These are phyloP conservation scores for Exophiala aquamarina DNA, from an alignment of 2,329 filamentous ascomycete species.

Conservation along the genomic window DNA sequence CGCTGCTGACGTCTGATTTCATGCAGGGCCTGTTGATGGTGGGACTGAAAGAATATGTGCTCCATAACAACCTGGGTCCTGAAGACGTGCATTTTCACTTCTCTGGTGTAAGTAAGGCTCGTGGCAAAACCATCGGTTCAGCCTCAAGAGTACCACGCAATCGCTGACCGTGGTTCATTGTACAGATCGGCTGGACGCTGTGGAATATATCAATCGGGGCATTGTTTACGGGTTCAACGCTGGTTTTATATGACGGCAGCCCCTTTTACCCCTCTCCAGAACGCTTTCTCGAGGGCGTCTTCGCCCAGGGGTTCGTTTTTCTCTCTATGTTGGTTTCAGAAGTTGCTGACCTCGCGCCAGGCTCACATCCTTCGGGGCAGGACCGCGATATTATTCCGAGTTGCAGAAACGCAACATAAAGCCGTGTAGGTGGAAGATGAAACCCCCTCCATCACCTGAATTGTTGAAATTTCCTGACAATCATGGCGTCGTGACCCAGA, in stretches of 20 bases:
- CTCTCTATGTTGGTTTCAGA: no score
- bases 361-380: slow-evolving; percentile 10
- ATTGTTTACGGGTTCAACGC: slow-evolving; percentile 59
- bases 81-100: slow-evolving; percentile 46
- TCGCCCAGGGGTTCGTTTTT: background rate
- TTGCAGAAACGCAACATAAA: slow-evolving; percentile 8
- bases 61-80: slow-evolving; percentile 49
- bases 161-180: no score
- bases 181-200: slow-evolving; percentile 41
- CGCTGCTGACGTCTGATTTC: no score
- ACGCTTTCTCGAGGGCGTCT: slow-evolving; percentile 52
- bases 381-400: slow-evolving; percentile 13
- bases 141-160: no score
- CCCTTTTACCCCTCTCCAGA: slow-evolving; percentile 70
- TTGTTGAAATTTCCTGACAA: background rate
- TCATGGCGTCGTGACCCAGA: slow-evolving; percentile 48
- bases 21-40: slow-evolving; percentile 26
- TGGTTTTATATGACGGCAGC: slow-evolving; percentile 75
- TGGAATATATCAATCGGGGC: slow-evolving; percentile 52
- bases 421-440: slow-evolving; percentile 4
- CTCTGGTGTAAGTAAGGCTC: slow-evolving; percentile 32
- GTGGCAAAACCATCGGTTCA: no score
- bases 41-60: slow-evolving; percentile 57
- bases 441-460: background rate
- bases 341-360: background rate